Evolutionary conservation across 305 asterid genomes (phyloP).

Genomic region (Rubia occidens): DNA sequence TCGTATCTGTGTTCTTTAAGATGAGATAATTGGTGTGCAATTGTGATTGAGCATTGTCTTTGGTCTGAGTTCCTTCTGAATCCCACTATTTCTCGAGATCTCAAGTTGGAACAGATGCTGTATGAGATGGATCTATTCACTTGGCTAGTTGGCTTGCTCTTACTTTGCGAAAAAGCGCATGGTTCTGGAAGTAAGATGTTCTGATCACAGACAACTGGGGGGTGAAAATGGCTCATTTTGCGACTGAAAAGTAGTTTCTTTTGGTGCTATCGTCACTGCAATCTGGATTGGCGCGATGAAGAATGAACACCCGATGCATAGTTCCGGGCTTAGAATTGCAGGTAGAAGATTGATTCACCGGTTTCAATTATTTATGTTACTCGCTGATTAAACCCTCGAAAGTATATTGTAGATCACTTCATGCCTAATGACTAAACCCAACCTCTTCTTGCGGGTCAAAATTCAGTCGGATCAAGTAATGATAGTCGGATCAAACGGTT

Average conservation of each 20-base stretch:
- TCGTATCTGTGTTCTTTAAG: neutral
- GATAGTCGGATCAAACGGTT: too few relatives aligned
- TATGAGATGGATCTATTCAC: neutral
- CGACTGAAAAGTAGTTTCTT: too few relatives aligned
- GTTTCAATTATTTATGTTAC: conserved; percentile 1
- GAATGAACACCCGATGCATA: neutral
- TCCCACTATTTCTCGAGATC: neutral
- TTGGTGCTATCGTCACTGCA: neutral
- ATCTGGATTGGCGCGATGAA: too few relatives aligned
- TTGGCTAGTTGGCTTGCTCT: neutral
- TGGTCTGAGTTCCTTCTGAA: neutral
- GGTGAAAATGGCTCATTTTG: too few relatives aligned
- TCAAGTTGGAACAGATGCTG: neutral
- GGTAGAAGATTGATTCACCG: neutral
- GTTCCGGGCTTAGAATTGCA: conserved; percentile 6
- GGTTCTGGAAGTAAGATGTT: neutral
- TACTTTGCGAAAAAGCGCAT: neutral
- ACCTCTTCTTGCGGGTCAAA: neutral
- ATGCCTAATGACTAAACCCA: neutral
- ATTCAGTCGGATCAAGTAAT: too few relatives aligned
- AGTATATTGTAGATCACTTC: neutral
- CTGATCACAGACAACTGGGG: too few relatives aligned
- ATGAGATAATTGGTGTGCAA: neutral
- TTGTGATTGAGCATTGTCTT: too few relatives aligned
- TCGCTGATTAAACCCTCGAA: neutral